Base-by-base conservation (phyloP, 2,329 filamentous ascomycete species). In the Hypoxylon sp. region DNA sequence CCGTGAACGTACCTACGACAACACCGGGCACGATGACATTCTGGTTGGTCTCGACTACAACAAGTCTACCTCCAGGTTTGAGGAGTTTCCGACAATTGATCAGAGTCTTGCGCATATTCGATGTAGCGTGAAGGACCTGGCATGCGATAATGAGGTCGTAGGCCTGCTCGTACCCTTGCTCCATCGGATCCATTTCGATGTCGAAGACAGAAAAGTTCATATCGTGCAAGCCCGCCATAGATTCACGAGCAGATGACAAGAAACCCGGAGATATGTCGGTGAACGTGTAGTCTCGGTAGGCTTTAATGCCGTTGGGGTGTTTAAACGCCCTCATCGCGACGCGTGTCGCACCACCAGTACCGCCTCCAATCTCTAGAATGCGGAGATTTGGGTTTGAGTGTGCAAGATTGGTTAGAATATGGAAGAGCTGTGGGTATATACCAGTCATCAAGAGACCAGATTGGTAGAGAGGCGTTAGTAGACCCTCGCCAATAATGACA, bases 201-300 rank as follows among this genome's bases (percentile, higher is more conserved):
- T 65, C 51, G 11, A 65, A 48, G 22, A 59, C 42, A 42, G 46
- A 59, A 24, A 46, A 65, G 24, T 31, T 53, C 48, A 48, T 59
- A 14, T 60, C 62, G 17, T 33, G 42, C 10, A 48, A 55, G 3
- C 44, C 35, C 4, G 42, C 8, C 29, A 59, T 10, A 26, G 79
- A 80, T 4, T 76, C 71, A n/a, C 79, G 77, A 42, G 37, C 69
- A 66, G 47, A 22, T 1, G 53, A 46, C 13, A 84, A 82, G 74
- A 81, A 81, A 19, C 74, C 77, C 3, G 77, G 63, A 1, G 79
- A 79, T 14, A 82, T 78, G 59, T 84, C 82, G 0, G 83, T 84
- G 69, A 77, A 85, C 1, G 79, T 80, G 65, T 71, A 71, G n/a
- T 65, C 55, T 19, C 60, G 57, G 13, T 57, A 61, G 6, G 53